phyloP scores from a whole-genome alignment of 192 early-diverging fungal species.

The Endogone sp. region DNA sequence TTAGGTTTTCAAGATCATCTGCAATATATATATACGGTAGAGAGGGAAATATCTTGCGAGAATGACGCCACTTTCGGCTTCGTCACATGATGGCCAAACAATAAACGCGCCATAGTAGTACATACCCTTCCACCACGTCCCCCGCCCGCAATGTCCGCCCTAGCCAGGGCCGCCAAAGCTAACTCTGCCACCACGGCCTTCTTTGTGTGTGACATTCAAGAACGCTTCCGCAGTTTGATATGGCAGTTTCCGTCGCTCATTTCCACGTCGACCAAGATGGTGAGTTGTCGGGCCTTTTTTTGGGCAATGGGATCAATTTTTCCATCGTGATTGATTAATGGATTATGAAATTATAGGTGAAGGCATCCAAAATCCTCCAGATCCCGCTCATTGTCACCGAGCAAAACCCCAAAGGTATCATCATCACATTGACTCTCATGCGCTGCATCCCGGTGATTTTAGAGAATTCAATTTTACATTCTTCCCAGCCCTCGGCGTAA shows the following conservation, averaged over 20 bases:
- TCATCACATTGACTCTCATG: neutral
- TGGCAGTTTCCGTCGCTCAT: conserved; percentile 80
- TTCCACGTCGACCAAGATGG: conserved; percentile 85
- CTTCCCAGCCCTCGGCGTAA: conserved; percentile 64
- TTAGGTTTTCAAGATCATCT: no score
- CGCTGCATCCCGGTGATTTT: neutral
- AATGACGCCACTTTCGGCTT: no score
- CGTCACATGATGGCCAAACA: no score
- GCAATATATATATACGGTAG: no score
- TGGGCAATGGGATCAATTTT: neutral
- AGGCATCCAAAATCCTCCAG: conserved; percentile 66
- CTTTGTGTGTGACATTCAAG: conserved; percentile 94
- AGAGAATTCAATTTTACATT: no score
- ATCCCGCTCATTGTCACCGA: conserved; percentile 91
- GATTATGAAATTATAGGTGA: conserved; percentile 40
- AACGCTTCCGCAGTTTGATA: conserved; percentile 70
- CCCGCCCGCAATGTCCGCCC: neutral
- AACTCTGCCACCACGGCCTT: conserved; percentile 67
- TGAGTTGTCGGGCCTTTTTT: no score
- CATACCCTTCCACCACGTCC: no score
- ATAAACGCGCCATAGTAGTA: no score
- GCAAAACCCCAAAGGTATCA: conserved; percentile 67
- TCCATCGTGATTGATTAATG: neutral
- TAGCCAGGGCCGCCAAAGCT: no score
- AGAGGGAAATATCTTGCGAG: no score